Conservation (phyloP, 495 filamentous ascomycete species). For the Xylaria venustula region DNA sequence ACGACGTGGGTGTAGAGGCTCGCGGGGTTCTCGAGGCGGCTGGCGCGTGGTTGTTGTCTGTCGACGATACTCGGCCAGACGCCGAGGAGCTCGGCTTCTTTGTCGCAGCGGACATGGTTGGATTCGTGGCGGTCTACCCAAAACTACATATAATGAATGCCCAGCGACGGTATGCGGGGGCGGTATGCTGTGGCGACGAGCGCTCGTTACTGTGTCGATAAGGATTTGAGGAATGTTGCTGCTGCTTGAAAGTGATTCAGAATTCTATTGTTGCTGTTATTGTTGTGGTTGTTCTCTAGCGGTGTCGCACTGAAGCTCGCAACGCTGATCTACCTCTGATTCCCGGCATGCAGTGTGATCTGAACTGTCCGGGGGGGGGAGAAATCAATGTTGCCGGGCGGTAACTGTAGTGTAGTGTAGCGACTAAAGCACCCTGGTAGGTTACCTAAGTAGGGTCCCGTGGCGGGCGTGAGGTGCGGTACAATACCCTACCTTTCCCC, state of each 20-base stretch:
- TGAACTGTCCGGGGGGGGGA: not conserved
- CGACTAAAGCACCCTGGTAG: too few species aligned
- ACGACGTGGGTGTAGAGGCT: constrained; percentile 37
- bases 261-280: not conserved
- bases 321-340: not conserved
- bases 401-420: too few species aligned
- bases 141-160: constrained; percentile 7
- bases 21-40: constrained; percentile 23
- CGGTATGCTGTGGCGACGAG: not conserved
- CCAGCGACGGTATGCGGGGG: constrained; percentile 5
- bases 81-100: constrained; percentile 44
- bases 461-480: too few species aligned
- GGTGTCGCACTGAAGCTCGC: not conserved
- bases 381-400: constrained; percentile 1
- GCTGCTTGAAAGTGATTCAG: not conserved
- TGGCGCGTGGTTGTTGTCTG: constrained; percentile 22
- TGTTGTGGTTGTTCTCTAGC: not conserved
- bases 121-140: constrained; percentile 3
- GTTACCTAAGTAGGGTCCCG: too few species aligned
- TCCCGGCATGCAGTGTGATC: constrained; percentile 4
- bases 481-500: too few species aligned
- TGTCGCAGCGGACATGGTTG: constrained; percentile 38
- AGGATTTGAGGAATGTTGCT: not conserved
- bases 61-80: constrained; percentile 34
- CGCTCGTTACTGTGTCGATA: constrained; percentile 6